A percentile compares a stretch with the other conserved stretches of the same genome.
Evolutionary conservation across 306 rosid species (phyloP).

Genomic region (Lathyrus tuberosus): DNA sequence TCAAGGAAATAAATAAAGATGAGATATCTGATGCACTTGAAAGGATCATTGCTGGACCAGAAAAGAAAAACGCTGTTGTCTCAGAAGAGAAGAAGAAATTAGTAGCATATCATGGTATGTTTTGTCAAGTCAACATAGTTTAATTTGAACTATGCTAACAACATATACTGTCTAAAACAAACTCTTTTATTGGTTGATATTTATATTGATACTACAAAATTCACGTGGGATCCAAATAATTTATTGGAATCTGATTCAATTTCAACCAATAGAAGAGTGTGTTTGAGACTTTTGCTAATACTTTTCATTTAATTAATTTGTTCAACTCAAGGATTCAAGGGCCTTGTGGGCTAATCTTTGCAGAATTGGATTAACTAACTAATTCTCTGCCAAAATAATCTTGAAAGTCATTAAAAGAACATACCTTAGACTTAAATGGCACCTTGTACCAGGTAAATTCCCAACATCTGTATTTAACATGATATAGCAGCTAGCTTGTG

Average conservation of each 20-base stretch:
- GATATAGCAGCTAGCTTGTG: not conserved
- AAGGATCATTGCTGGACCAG: slow-evolving; percentile 97
- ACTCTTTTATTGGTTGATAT: no score
- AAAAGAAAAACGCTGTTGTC: slow-evolving; percentile 97
- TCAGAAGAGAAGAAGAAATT: slow-evolving; percentile 97
- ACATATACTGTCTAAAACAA: no score
- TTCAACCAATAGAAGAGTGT: not conserved
- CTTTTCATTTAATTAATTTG: no score
- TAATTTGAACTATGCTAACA: not conserved
- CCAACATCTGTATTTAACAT: not conserved
- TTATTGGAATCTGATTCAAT: not conserved
- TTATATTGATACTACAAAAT: not conserved
- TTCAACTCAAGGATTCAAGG: slow-evolving; percentile 1
- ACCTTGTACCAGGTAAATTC: not conserved
- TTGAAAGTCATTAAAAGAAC: not conserved
- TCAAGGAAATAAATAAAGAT: slow-evolving; percentile 96
- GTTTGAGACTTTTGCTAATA: no score
- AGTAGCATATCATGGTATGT: slow-evolving; percentile 65
- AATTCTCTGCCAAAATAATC: not conserved
- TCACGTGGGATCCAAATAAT: not conserved
- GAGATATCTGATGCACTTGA: slow-evolving; percentile 98
- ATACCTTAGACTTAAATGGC: not conserved
- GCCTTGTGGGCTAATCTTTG: no score
- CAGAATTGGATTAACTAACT: not conserved
- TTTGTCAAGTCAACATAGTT: not conserved